Conservation (phyloP, 805 yeast species). For the Suhomyces sp. region DNA sequence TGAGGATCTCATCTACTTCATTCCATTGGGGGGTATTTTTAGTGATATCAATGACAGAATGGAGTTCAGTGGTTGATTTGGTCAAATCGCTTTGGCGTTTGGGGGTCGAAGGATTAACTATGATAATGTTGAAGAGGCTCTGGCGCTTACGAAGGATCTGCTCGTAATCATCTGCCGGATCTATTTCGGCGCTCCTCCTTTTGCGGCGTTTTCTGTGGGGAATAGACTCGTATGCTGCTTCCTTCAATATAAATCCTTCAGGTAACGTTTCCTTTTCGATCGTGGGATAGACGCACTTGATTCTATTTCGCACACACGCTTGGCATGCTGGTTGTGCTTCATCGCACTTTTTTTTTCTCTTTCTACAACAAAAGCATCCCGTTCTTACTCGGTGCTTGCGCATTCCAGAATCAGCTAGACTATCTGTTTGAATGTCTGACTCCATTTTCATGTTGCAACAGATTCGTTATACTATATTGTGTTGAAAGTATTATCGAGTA, state of each 20-base stretch:
- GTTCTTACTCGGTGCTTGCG: constrained; percentile 8
- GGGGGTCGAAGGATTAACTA: constrained; percentile 3
- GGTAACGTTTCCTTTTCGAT: constrained; percentile 10
- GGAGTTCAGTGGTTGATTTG: not conserved
- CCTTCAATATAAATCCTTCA: constrained; percentile 3
- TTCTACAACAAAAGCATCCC: constrained; percentile 14
- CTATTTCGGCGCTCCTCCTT: not conserved
- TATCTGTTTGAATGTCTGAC: not conserved
- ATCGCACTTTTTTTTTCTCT: constrained; percentile 16
- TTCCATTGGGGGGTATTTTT: not conserved
- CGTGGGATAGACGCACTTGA: constrained; percentile 12
- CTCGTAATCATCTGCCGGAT: not conserved
- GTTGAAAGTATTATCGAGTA: no score
- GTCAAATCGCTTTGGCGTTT: constrained; percentile 1
- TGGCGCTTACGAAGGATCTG: not conserved
- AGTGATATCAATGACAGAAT: not conserved
- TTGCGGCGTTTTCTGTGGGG: constrained; percentile 1
- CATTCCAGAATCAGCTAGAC: not conserved
- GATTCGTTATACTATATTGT: not conserved
- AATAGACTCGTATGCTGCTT: constrained; percentile 4
- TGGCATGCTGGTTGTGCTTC: constrained; percentile 12
- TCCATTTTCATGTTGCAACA: not conserved
- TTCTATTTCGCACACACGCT: constrained; percentile 10
- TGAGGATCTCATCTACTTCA: not conserved
- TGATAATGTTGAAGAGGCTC: constrained; percentile 6